These are phyloP conservation scores for Plectranthus barbatus DNA, from an alignment of 257 asterid species.

Conservation along the genomic window DNA sequence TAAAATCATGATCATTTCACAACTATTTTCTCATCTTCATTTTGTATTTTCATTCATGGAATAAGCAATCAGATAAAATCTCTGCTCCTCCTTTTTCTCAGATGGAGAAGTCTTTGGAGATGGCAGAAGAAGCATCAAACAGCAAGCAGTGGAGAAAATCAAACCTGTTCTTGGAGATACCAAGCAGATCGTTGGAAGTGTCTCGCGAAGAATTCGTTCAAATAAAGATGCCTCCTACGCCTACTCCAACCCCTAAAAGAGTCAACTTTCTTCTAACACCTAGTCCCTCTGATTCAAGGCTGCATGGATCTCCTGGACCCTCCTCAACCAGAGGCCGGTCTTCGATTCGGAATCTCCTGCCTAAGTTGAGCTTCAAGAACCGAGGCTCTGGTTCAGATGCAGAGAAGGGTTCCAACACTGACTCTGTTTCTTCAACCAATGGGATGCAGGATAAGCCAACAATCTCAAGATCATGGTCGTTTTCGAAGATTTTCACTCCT, in stretches of 20 bases:
- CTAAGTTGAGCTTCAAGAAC: slow-evolving; percentile 48
- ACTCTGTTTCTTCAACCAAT: slow-evolving; percentile 32
- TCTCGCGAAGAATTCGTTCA: slow-evolving; percentile 57
- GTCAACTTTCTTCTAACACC: slow-evolving; percentile 68
- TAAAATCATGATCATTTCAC: no score
- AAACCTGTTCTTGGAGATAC: slow-evolving; percentile 77
- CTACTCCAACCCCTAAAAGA: slow-evolving; percentile 74
- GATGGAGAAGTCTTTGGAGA: slow-evolving; percentile 33
- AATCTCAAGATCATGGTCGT: slow-evolving; percentile 65
- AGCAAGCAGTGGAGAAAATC: slow-evolving; percentile 64
- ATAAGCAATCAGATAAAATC: no score
- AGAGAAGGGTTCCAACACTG: slow-evolving; percentile 34
- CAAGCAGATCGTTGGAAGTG: slow-evolving; percentile 36
- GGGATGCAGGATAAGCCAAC: slow-evolving; percentile 41
- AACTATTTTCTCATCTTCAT: no score
- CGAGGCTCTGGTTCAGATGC: slow-evolving; percentile 32
- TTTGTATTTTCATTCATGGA: no score
- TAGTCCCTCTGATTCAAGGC: slow-evolving; percentile 42
- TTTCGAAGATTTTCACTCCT: slow-evolving; percentile 68
- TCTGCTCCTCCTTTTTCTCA: no score
- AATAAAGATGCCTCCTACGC: slow-evolving; percentile 55
- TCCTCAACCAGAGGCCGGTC: slow-evolving; percentile 40
- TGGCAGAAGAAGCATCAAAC: slow-evolving; percentile 38
- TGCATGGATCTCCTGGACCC: slow-evolving; percentile 39
- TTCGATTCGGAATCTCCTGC: slow-evolving; percentile 48